Evolutionary conservation across 805 yeast genomes (phyloP).

Genomic region (Clavispora fructus): DNA sequence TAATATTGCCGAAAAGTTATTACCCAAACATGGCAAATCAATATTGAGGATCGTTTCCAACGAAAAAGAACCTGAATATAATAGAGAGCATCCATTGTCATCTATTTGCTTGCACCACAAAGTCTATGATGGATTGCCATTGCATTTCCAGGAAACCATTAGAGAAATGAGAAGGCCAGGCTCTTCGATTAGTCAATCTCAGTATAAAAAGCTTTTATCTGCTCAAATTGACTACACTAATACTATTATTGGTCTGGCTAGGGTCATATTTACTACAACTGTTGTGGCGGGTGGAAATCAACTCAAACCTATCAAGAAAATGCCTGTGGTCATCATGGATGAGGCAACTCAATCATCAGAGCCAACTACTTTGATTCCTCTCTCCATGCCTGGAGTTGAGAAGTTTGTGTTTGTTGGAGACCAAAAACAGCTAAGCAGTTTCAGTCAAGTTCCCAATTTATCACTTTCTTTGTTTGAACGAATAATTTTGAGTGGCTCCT

Average conservation of each 20-base stretch:
- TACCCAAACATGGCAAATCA: conserved; percentile 44
- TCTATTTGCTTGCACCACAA: conserved; percentile 62
- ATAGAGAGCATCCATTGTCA: conserved; percentile 49
- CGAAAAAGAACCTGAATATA: conserved; percentile 59
- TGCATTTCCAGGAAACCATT: conserved; percentile 37
- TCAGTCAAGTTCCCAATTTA: conserved; percentile 61
- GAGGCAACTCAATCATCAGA: conserved; percentile 77
- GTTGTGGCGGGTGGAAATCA: conserved; percentile 63
- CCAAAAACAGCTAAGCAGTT: conserved; percentile 68
- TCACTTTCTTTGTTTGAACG: conserved; percentile 68
- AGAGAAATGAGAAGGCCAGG: conserved; percentile 34
- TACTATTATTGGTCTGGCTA: conserved; percentile 43
- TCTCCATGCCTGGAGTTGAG: conserved; percentile 59
- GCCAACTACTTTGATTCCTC: conserved; percentile 64
- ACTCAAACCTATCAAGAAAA: conserved; percentile 47
- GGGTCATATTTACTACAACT: conserved; percentile 67
- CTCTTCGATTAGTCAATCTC: conserved; percentile 24
- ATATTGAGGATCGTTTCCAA: conserved; percentile 55
- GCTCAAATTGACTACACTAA: conserved; percentile 41
- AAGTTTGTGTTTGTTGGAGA: conserved; percentile 72
- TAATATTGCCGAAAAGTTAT: conserved; percentile 65
- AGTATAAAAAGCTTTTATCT: conserved; percentile 46
- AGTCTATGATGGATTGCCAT: conserved; percentile 46
- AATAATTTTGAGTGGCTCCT: conserved; percentile 56
- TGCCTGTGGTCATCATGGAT: conserved; percentile 72